phyloP scores from a whole-genome alignment of 768 basidiomycete genomes.

The Paxillus rubicundulus region DNA sequence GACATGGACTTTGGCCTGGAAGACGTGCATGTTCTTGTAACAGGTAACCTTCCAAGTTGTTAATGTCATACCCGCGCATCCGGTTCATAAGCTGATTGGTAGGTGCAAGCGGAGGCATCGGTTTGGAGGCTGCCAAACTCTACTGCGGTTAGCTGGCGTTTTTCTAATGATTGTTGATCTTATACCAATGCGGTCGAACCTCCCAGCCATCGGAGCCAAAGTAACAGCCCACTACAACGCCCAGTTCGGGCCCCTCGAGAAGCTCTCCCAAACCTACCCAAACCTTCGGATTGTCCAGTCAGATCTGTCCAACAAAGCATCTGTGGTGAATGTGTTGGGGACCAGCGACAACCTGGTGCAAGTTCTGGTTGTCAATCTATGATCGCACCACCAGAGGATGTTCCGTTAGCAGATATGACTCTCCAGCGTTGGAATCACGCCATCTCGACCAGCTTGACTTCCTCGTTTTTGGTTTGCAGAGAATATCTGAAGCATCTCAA shows the following conservation, averaged over 20 bases:
- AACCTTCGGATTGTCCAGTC: conserved; percentile 44
- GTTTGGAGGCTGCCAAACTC: conserved; percentile 54
- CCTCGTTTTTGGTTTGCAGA: conserved; percentile 63
- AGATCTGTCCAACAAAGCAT: conserved; percentile 55
- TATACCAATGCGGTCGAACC: neutral
- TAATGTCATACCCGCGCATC: neutral
- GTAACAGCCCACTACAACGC: conserved; percentile 74
- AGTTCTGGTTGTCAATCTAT: conserved; percentile 60
- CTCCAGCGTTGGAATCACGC: conserved; percentile 64
- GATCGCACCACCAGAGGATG: conserved; percentile 44
- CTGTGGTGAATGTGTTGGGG: conserved; percentile 51
- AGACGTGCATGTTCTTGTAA: conserved; percentile 64
- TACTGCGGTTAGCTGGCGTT: conserved; percentile 29
- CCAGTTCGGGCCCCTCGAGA: conserved; percentile 41
- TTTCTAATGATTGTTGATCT: neutral
- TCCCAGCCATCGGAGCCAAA: conserved; percentile 62
- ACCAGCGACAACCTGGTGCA: conserved; percentile 46
- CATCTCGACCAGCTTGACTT: conserved; percentile 61
- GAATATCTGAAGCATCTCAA: conserved; percentile 54
- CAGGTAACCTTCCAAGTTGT: conserved; percentile 40
- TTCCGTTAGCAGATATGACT: conserved; percentile 54
- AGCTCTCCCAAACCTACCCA: conserved; percentile 38
- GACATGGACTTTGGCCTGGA: conserved; percentile 56
- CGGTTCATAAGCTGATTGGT: neutral
- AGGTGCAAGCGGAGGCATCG: conserved; percentile 79